phyloP scores from a whole-genome alignment of 2,329 filamentous ascomycete species.

The Talaromyces sp. region DNA sequence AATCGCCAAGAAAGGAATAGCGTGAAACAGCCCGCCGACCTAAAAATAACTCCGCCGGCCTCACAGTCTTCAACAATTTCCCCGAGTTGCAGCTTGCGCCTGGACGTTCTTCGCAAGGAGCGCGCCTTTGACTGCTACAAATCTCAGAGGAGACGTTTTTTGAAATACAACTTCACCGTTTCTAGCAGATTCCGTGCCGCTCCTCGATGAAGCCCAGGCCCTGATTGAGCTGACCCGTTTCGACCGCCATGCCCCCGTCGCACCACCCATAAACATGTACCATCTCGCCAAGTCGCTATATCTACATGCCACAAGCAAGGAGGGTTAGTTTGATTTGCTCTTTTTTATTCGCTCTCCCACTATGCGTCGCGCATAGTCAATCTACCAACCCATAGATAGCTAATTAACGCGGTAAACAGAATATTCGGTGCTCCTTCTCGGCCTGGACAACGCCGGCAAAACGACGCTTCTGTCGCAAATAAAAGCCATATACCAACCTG shows the following conservation, averaged over 20 bases:
- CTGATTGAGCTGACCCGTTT: not conserved
- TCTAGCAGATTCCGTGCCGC: not conserved
- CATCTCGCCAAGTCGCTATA: conserved; percentile 94
- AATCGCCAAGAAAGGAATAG: not conserved
- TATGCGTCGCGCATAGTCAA: not conserved
- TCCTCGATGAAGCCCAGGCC: not conserved
- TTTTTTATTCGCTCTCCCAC: not conserved
- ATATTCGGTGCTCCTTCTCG: conserved; percentile 94
- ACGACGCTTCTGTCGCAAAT: conserved; percentile 97
- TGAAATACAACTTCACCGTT: not conserved
- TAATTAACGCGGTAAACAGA: conserved; percentile 49
- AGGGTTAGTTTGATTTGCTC: conserved; percentile 53
- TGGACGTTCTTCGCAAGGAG: not conserved
- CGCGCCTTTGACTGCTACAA: not conserved
- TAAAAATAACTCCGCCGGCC: not conserved
- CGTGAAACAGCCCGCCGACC: not conserved
- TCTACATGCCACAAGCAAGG: conserved; percentile 92
- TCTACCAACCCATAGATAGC: not conserved
- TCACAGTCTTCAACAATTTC: not conserved
- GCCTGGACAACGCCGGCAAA: conserved; percentile 96
- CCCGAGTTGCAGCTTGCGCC: not conserved
- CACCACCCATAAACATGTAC: conserved; percentile 60
- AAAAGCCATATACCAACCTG: conserved; percentile 68
- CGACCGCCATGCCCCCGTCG: conserved; percentile 11
- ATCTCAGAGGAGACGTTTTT: not conserved